phyloP scores from a whole-genome alignment of 352 stramenopile species.

The Pythium oligandrum region DNA sequence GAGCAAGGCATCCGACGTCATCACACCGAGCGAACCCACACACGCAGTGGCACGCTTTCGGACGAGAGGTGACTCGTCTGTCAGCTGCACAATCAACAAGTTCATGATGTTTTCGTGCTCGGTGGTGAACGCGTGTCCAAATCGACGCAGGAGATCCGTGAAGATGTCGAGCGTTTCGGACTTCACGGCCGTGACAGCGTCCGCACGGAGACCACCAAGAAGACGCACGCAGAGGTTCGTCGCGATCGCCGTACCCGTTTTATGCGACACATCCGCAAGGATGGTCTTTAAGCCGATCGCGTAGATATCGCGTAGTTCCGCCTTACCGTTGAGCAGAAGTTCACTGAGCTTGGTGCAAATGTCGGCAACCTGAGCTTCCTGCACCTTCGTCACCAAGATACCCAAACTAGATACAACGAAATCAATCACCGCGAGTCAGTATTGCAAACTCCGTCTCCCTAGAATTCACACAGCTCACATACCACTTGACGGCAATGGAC shows the following conservation, averaged over 20 bases:
- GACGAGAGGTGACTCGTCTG: conserved; percentile 82
- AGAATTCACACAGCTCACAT: conserved; percentile 3
- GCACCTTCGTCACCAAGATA: conserved; percentile 96
- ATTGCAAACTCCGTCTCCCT: not conserved
- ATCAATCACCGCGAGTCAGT: not conserved
- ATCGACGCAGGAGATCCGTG: conserved; percentile 95
- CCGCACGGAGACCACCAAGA: conserved; percentile 53
- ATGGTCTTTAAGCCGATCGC: conserved; percentile 98
- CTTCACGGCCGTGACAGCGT: conserved; percentile 81
- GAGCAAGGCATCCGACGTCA: conserved; percentile 93
- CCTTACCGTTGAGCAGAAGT: conserved; percentile 95
- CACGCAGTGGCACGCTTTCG: conserved; percentile 95
- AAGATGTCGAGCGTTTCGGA: conserved; percentile 96
- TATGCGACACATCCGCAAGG: conserved; percentile 90
- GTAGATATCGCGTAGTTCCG: conserved; percentile 98
- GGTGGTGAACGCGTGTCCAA: conserved; percentile 87
- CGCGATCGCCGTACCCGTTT: conserved; percentile 86
- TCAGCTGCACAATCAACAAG: conserved; percentile 80
- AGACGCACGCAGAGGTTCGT: conserved; percentile 63
- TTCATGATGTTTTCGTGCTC: conserved; percentile 91
- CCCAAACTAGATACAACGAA: conserved; percentile 55
- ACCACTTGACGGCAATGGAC: conserved; percentile 90
- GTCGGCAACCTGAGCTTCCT: conserved; percentile 92
- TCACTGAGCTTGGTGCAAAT: conserved; percentile 97
- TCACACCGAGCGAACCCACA: conserved; percentile 93